Conservation (phyloP, 2,329 filamentous ascomycete genomes). For the Reticulascus tulasneorum region DNA sequence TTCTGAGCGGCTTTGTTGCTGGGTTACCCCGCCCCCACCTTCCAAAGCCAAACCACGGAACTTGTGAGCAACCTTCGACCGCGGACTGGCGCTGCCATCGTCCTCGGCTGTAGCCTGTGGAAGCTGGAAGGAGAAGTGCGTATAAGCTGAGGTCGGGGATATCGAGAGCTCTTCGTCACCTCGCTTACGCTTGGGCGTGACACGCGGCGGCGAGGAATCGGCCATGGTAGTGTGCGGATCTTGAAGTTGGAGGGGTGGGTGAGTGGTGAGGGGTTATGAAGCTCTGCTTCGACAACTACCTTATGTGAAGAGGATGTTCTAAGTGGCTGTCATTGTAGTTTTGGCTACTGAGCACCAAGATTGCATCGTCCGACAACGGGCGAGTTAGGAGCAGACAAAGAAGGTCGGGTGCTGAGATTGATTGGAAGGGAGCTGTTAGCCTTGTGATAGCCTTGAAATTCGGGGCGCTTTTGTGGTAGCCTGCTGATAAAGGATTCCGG, state of each 20-base stretch:
- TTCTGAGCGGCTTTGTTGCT: slow-evolving; percentile 13
- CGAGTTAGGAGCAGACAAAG: too few relatives aligned
- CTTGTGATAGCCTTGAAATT: too few relatives aligned
- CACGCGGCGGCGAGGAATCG: slow-evolving; percentile 10
- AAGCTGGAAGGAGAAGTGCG: slow-evolving; percentile 43
- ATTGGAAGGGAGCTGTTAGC: too few relatives aligned
- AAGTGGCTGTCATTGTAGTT: too few relatives aligned
- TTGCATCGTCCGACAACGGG: too few relatives aligned
- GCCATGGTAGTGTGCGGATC: slow-evolving; percentile 7
- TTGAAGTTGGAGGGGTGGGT: too few relatives aligned
- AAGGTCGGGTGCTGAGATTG: too few relatives aligned
- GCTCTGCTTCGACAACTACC: too few relatives aligned
- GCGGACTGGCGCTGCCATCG: slow-evolving; percentile 50
- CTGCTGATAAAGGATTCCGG: too few relatives aligned
- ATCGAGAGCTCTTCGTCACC: slow-evolving; percentile 27
- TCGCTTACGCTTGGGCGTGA: slow-evolving; percentile 45
- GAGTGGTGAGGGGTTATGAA: slow-evolving; percentile 6
- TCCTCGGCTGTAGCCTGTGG: slow-evolving; percentile 27
- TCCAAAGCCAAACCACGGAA: slow-evolving; percentile 48
- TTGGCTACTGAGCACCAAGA: too few relatives aligned
- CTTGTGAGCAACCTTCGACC: slow-evolving; percentile 46
- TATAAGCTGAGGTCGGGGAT: slow-evolving; percentile 21
- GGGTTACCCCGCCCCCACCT: slow-evolving; percentile 33
- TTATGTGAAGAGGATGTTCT: too few relatives aligned
- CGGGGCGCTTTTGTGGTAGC: too few relatives aligned